Evolutionary conservation across 108 stramenopile species (phyloP), one percentile per base, ranked within the genome.

Genomic region (Hondaea fermentalgiana): DNA sequence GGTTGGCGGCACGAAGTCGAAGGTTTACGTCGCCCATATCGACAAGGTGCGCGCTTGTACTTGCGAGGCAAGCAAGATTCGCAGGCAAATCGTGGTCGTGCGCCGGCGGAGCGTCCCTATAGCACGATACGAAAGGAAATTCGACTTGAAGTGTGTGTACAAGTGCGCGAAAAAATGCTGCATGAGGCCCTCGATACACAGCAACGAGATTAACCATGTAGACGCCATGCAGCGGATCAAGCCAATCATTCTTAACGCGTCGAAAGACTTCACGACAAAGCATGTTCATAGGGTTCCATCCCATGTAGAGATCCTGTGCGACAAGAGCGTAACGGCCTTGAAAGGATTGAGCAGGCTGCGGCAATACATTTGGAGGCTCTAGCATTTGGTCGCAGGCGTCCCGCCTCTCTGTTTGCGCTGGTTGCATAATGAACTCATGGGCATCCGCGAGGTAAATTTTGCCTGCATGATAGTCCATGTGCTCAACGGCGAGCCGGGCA

Each of bases 221-320:
- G 45, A 83, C 76, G 12, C 76, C 76, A 12, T 6, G 23, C 76
- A 16, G 17, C 17, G 76, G 76, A 45, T 83, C 25, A 17, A 83
- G 51, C 76, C 76, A 83, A 16, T 53, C 19, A 1, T 53, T 17
- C 2, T 23, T 47, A 17, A 83, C 51, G 12, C 6, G 45, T 12
- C 51, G 76, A 28, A 83, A 83, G 4, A 35, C 23, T 23, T 55
- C 23, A 19, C 49, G 19, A 16, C 10, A 25, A 25, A 83, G 76
- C 76, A 83, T 53, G 49, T 83, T 43, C 45, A 53, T 1, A 21
- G 76, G 76, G 51, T 83, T 83, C 76, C 76, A 83, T 17, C 76
- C 76, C 76, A 83, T 83, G 76, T 83, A 83, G 23, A 83, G 51
- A 28, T 83, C 76, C 28, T 83, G 76, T 45, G 76, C 76, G 12